Conservation (phyloP, 768 basidiomycete genomes). For the Rhodotorula graminis region DNA sequence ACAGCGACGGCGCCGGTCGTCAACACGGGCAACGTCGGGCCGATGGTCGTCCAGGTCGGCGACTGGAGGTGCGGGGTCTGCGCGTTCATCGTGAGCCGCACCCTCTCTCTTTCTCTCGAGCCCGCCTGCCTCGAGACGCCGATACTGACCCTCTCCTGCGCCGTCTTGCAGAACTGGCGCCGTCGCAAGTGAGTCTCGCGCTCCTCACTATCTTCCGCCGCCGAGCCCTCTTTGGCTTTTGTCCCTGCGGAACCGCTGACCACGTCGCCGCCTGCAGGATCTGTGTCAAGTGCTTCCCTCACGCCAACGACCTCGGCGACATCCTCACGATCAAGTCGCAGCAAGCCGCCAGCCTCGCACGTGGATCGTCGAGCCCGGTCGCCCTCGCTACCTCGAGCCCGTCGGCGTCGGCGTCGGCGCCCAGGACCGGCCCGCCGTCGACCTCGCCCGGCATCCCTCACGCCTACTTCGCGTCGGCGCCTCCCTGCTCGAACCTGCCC, state of each 20-base stretch:
- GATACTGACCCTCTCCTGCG: too few species aligned
- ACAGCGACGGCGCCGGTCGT: slow-evolving; percentile 21
- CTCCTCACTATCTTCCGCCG: too few species aligned
- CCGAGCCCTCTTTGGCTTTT: too few species aligned
- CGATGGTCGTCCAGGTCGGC: slow-evolving; percentile 34
- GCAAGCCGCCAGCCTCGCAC: slow-evolving; percentile 26
- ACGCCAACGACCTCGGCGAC: slow-evolving; percentile 36
- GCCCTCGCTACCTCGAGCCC: too few species aligned
- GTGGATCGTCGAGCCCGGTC: not conserved
- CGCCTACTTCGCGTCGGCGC: not conserved
- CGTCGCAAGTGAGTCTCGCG: slow-evolving; percentile 15
- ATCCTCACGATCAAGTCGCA: slow-evolving; percentile 36
- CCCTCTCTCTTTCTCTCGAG: too few species aligned
- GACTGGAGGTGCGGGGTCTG: slow-evolving; percentile 36
- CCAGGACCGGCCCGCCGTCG: too few species aligned
- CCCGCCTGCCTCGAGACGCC: too few species aligned
- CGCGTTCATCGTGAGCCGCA: slow-evolving; percentile 13
- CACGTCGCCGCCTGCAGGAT: slow-evolving; percentile 11
- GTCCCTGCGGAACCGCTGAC: too few species aligned
- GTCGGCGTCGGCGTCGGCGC: too few species aligned
- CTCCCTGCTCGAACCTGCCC: too few species aligned
- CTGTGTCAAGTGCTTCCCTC: slow-evolving; percentile 37
- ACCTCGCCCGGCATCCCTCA: not conserved
- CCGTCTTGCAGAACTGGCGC: slow-evolving; percentile 25
- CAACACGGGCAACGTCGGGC: slow-evolving; percentile 35